Evolutionary conservation across 2,329 filamentous ascomycete genomes (phyloP).

Genomic region (Emmonsia crescens): DNA sequence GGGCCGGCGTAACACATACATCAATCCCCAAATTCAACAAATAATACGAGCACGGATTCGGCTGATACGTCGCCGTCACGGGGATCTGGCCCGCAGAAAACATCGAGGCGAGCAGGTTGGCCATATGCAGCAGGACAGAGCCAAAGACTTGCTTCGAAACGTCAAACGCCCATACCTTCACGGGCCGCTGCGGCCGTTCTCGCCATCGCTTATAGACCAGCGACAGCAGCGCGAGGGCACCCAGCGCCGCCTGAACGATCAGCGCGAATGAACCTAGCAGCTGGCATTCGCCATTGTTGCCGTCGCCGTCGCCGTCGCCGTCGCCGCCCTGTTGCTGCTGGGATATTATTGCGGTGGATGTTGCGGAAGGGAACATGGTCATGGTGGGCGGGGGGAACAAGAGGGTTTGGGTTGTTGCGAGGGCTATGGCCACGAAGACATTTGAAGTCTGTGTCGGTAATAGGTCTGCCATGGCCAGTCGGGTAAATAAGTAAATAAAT

Average conservation of each 20-base stretch:
- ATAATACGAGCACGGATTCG: slow-evolving; percentile 96
- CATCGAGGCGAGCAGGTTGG: slow-evolving; percentile 95
- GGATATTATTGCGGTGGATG: slow-evolving; percentile 11
- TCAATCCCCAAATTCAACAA: slow-evolving; percentile 89
- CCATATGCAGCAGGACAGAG: slow-evolving; percentile 77
- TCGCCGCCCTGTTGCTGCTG: slow-evolving; percentile 7
- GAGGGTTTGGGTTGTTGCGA: slow-evolving; percentile 6
- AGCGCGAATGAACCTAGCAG: slow-evolving; percentile 86
- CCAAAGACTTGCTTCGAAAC: slow-evolving; percentile 96
- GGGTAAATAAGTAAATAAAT: background rate
- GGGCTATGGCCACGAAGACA: slow-evolving; percentile 11
- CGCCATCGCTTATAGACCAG: slow-evolving; percentile 90
- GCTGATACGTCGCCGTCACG: slow-evolving; percentile 45
- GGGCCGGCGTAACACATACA: slow-evolving; percentile 48
- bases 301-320: slow-evolving; percentile 21
- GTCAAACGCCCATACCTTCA: slow-evolving; percentile 98
- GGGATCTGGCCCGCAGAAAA: slow-evolving; percentile 73
- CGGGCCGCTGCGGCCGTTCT: slow-evolving; percentile 77
- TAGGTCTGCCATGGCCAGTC: background rate
- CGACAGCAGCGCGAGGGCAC: slow-evolving; percentile 68
- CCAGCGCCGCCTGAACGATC: slow-evolving; percentile 77
- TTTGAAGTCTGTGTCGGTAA: slow-evolving; percentile 5
- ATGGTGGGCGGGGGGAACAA: background rate
- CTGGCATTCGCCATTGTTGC: slow-evolving; percentile 64
- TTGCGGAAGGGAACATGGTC: slow-evolving; percentile 10